Base-by-base conservation (phyloP, 495 filamentous ascomycete genomes). In the Trypethelium eluteriae region DNA sequence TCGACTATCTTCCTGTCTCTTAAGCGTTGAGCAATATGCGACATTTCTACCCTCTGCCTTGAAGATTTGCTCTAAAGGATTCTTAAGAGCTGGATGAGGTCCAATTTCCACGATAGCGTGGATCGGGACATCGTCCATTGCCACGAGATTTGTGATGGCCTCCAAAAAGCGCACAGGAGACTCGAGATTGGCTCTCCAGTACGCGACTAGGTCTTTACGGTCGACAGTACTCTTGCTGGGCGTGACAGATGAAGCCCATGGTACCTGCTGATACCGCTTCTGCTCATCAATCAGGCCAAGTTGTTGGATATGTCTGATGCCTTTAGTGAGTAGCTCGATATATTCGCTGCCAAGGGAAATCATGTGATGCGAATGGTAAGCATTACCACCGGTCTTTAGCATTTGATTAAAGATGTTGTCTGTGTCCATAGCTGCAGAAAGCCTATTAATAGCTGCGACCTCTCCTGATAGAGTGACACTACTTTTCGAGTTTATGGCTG, bases 321-420 rank as follows among this genome's bases (percentile, higher is more conserved):
- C n/a, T 3, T 25, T 25, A 14, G 7, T 16, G 34, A 65, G 14
- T 16, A 65, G 16, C n/a, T 62, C 35, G 5, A 41, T 36, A 46
- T 66, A 63, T 2, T 9, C 67, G 34, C 14, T 34, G 3, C 49
- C 67, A 7, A 69, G 2, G 7, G 66, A 66, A 46, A 77, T 71
- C 81, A 89, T 89, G 67, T 89, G 84, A 63, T 82, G 80, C 2
- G 85, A 88, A 69, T 90, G 87, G 67, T 68, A 68, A 16, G 66
- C 66, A 35, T 18, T 46, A 2, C 34, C 57, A 41, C 50, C 44
- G 46, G 64, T 62, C 11, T 35, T 35, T 7, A 68, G 62, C n/a
- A 49, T 18, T 32, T 62, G 62, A 2, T 38, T 46, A 32, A 68
- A 68, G 3, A 65, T 59, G 38, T 38, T 36, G 14, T 64, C 49